Percentiles rank a stretch among this genome's conserved stretches.
phyloP scores from a whole-genome alignment of 495 filamentous ascomycete genomes.

The Neurospora tetrasperma region DNA sequence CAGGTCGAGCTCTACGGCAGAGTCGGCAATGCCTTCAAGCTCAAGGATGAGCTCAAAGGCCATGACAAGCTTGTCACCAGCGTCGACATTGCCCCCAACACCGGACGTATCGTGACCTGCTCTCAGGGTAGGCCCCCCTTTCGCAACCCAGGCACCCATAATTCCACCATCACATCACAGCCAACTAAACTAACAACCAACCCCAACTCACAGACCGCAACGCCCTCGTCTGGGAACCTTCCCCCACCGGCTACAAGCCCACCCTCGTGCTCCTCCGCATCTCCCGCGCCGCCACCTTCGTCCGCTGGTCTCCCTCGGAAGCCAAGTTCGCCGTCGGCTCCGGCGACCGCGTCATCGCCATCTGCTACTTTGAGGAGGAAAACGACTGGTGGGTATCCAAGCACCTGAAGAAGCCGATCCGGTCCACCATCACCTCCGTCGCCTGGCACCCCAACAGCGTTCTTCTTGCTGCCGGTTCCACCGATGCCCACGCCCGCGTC shows the following conservation, averaged over 20 bases:
- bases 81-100: constrained; percentile 86
- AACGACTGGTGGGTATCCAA: constrained; percentile 99
- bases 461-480: constrained; percentile 83
- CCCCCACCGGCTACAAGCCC: constrained; percentile 84
- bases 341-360: constrained; percentile 87
- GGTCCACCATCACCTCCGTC: constrained; percentile 87
- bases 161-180: neutral
- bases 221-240: constrained; percentile 94
- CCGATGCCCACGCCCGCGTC: constrained; percentile 94
- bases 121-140: constrained; percentile 60
- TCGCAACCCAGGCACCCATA: neutral
- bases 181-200: neutral
- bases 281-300: constrained; percentile 92
- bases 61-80: constrained; percentile 96
- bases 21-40: constrained; percentile 62
- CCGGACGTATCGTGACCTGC: constrained; percentile 90
- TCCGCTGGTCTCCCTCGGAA: constrained; percentile 94
- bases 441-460: constrained; percentile 97
- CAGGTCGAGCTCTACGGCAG: constrained; percentile 80
- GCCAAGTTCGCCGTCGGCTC: constrained; percentile 96
- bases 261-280: constrained; percentile 95
- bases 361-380: constrained; percentile 98
- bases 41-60: constrained; percentile 86
- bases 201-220: constrained; percentile 67
- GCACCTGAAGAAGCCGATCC: constrained; percentile 96